A percentile compares a stretch with the other conserved stretches of the same genome.
Conservation (phyloP, 1,139 yeast genomes). For the Petasospora fabianii region DNA sequence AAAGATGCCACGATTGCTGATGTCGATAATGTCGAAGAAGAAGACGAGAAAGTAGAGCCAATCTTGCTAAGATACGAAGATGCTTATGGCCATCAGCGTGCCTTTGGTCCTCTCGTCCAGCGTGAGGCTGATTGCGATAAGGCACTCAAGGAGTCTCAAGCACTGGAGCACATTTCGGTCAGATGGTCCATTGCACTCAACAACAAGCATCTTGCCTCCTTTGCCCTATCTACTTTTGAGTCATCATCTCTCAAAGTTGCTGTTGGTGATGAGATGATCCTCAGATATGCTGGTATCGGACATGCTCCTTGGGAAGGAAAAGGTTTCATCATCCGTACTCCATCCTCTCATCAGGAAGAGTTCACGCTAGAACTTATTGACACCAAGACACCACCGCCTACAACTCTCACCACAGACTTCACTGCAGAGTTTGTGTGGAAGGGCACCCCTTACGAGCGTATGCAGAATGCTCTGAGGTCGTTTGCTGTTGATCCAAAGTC, state of each 20-base stretch:
- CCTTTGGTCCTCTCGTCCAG: constrained; percentile 80
- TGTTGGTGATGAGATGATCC: constrained; percentile 77
- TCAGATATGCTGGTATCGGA: constrained; percentile 54
- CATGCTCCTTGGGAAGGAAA: constrained; percentile 61
- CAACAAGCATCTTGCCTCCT: constrained; percentile 65
- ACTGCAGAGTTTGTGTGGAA: constrained; percentile 91
- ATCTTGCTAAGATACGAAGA: constrained; percentile 75
- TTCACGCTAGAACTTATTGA: constrained; percentile 68
- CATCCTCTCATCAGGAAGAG: constrained; percentile 63
- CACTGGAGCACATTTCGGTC: constrained; percentile 69
- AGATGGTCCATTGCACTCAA: constrained; percentile 72
- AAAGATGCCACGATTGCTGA: constrained; percentile 66
- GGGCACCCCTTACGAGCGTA: constrained; percentile 76
- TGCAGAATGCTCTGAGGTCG: constrained; percentile 70
- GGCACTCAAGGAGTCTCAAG: constrained; percentile 72
- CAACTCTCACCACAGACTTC: constrained; percentile 60
- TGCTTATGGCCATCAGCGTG: constrained; percentile 81
- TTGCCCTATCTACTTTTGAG: constrained; percentile 65
- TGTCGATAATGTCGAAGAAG: constrained; percentile 46
- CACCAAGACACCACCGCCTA: constrained; percentile 47
- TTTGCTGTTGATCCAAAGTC: constrained; percentile 74
- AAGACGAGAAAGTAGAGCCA: constrained; percentile 58
- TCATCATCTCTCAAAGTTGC: constrained; percentile 67
- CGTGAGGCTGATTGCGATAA: constrained; percentile 80
- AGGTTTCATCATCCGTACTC: constrained; percentile 72